Evolutionary conservation across 2,329 filamentous ascomycete genomes (phyloP).

Genomic region (Aspergillus luchuensis): DNA sequence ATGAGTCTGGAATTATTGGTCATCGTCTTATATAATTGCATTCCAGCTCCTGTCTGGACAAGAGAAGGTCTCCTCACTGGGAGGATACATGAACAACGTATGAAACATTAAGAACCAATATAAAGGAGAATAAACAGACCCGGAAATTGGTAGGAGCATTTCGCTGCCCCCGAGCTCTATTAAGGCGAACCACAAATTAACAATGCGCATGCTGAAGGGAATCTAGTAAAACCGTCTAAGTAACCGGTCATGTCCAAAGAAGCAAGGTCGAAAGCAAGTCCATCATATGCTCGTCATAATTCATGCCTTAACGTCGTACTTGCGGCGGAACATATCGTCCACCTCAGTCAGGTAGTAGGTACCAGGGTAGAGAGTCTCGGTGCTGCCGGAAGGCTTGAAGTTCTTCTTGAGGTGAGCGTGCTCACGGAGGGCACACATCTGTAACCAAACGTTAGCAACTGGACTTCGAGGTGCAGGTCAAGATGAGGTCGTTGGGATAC

Average conservation of each 20-base stretch:
- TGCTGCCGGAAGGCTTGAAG: constrained; percentile 69
- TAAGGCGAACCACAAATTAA: constrained; percentile 24
- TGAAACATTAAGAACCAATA: constrained; percentile 6
- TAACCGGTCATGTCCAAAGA: constrained; percentile 29
- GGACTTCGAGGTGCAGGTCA: constrained; percentile 2
- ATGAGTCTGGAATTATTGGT: constrained; percentile 21
- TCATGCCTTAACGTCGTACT: constrained; percentile 75
- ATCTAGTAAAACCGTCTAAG: constrained; percentile 40
- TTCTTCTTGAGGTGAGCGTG: constrained; percentile 80
- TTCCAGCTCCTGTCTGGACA: constrained; percentile 5
- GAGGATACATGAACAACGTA: constrained; percentile 7
- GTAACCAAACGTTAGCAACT: constrained; percentile 30
- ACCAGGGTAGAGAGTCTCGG: constrained; percentile 65
- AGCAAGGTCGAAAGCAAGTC: constrained; percentile 21
- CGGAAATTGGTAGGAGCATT: constrained; percentile 11
- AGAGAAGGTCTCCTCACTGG: constrained; percentile 2
- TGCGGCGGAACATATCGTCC: constrained; percentile 83
- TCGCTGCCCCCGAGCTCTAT: constrained; percentile 25
- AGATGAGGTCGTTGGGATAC: constrained; percentile 31
- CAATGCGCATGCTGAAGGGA: constrained; percentile 37
- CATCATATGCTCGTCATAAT: constrained; percentile 20
- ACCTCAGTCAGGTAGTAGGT: constrained; percentile 80
- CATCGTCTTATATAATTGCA: constrained; percentile 16
- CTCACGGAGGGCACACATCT: constrained; percentile 81
- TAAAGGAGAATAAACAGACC: constrained; percentile 2